Evolutionary conservation across 805 yeast genomes (phyloP), one percentile per base, ranked within the genome.

Genomic region (Starmera dryadoides): DNA sequence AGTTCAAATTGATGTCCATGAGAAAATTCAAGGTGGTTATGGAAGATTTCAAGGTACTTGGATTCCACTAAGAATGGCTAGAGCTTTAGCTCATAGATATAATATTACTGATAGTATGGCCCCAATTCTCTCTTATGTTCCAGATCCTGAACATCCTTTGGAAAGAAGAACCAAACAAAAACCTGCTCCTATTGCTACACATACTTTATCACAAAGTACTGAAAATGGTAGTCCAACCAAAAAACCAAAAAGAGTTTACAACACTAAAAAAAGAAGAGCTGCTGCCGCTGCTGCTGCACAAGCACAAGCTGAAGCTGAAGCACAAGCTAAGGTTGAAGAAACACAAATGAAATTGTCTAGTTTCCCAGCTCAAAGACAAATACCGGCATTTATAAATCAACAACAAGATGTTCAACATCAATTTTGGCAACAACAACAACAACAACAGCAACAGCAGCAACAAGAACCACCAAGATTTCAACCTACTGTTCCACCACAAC

Each of bases 21-120:
- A 83, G 56, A 85, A 83, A 56, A 76, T 85, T 42, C 93, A 83
- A 57, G 94, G 93, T 48, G 94, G 94, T 7, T 82, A 82, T 56
- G 93, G 93, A 11, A 63, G 87, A 37, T 84, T 82, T 53, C 93
- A 85, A 61, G 94, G 94, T 4, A 83, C 94, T 2, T 85, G 93
- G 93, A 77, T 85, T 30, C 93, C 94, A 0, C 55, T 84, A 31
- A 70, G 68, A 3, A 74, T 77, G 45, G 91, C 91, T 3, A 68
- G 68, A 33, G 68, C 74, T 35, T 64, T 81, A 48, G 79, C 79
- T 4, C 63, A 68, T 34, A 66, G 65, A 35, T 71, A 75, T 47
- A 72, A 70, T 1, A 74, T 77, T 16, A 60, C 68, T 32, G 77
- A 73, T 20, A 65, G 69, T 9, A 65, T 79, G 38, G 68, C 71